Base-by-base conservation (phyloP, 2,329 filamentous ascomycete genomes). In the Diaporthe eres region DNA sequence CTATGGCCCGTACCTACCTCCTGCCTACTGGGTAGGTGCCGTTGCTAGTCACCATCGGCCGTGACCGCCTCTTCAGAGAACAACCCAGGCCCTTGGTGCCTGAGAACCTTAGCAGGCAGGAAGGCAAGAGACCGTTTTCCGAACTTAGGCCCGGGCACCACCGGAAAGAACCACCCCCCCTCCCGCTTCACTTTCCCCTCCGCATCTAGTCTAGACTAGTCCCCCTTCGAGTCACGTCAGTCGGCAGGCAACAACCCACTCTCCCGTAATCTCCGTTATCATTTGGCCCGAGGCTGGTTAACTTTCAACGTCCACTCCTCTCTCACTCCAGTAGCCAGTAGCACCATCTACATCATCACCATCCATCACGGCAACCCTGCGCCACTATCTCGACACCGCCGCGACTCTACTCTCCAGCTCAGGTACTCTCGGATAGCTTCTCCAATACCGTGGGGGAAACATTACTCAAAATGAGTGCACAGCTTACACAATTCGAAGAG, bases 401-500 rank as follows among this genome's bases (percentile, higher is more conserved):
- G 47, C 31, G 49, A 42, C 15, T 39, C 31, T 15, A 42, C n/a
- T 68, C 49, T 42, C n/a, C 65, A 70, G n/a, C 58, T 67, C 58
- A 73, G 71, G 71, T 73, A 73, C 61, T 65, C 47, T 65, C 34
- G 71, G 71, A 65, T 53, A 65, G 28, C 34, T 65, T 34, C 25
- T 49, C 42, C 63, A 58, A 37, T 47, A 31, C 31, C 34, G 28
- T 5, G 17, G 37, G 49, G 49, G 37, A 25, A 17, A 55, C 31
- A 44, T 58, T 44, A 63, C 65, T 53, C 77, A 83, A 65, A n/a
- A 87, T 87, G 85, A 82, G 82, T 72, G 83, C 81, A 44, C 81
- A 88, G 76, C 82, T 86, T 71, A 82, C 84, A 61, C 85, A 84
- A 77, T 83, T 90, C 74, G 87, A 91, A 79, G 85, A 86, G 53